A percentile compares a stretch with the other conserved stretches of the same genome.
phyloP scores from a whole-genome alignment of 306 rosid genomes.

The Medicago truncatula region DNA sequence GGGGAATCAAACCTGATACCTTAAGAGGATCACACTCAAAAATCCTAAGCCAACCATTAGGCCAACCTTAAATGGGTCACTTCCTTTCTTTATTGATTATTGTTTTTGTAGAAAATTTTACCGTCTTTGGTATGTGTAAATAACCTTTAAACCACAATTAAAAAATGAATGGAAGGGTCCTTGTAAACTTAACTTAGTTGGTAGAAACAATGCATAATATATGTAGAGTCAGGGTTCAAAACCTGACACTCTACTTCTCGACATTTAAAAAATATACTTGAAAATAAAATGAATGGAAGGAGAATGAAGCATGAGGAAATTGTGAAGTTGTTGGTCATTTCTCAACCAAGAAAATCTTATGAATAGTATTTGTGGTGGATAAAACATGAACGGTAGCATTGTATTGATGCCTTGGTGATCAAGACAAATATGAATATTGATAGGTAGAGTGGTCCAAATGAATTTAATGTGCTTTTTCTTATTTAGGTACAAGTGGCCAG shows the following conservation, averaged over 20 bases:
- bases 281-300: not conserved
- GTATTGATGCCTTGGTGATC: conserved; percentile 24
- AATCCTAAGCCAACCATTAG: too few relatives aligned
- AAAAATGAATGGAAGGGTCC: not conserved
- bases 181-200: too few relatives aligned
- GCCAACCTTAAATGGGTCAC: too few relatives aligned
- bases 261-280: too few relatives aligned
- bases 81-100: too few relatives aligned
- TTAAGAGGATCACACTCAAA: too few relatives aligned
- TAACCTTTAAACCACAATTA: not conserved
- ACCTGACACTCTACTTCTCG: too few relatives aligned
- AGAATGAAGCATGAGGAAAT: conserved; percentile 39
- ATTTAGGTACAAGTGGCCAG: not conserved
- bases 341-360: conserved; percentile 53
- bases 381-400: conserved; percentile 47
- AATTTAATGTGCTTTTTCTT: conserved; percentile 41
- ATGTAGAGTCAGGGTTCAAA: too few relatives aligned
- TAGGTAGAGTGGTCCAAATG: conserved; percentile 40
- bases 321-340: conserved; percentile 51
- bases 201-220: too few relatives aligned
- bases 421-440: conserved; percentile 41
- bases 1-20: too few relatives aligned
- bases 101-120: too few relatives aligned
- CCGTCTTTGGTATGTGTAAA: too few relatives aligned
- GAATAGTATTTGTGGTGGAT: conserved; percentile 50